A percentile compares a stretch with the other conserved stretches of the same genome.
Conservation (phyloP, 768 basidiomycete species). For the Mycena maculata region DNA sequence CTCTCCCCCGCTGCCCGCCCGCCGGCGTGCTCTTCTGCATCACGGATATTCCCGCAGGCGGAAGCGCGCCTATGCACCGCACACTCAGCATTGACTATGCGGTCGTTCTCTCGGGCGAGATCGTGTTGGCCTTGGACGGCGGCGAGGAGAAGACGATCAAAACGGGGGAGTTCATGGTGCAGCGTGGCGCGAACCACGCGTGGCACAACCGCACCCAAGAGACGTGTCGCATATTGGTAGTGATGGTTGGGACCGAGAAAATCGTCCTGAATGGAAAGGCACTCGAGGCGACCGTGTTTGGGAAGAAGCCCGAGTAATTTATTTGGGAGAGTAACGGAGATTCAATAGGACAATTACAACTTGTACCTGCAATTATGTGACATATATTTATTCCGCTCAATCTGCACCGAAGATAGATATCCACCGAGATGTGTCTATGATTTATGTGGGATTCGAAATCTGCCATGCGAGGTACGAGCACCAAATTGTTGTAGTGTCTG, state of each 20-base stretch:
- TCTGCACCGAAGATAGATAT: too few species aligned
- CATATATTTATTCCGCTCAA: too few species aligned
- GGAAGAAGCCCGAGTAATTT: slow-evolving; percentile 14
- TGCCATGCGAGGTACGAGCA: too few species aligned
- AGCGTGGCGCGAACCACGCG: slow-evolving; percentile 21
- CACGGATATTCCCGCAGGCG: slow-evolving; percentile 19
- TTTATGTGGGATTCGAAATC: too few species aligned
- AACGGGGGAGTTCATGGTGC: slow-evolving; percentile 22
- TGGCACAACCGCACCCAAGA: slow-evolving; percentile 23
- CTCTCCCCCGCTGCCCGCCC: slow-evolving; percentile 26
- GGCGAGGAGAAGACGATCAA: slow-evolving; percentile 24
- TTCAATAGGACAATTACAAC: too few species aligned
- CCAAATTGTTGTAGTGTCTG: too few species aligned
- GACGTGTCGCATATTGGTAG: slow-evolving; percentile 16
- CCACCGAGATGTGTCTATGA: too few species aligned
- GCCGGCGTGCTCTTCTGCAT: slow-evolving; percentile 26
- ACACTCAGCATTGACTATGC: slow-evolving; percentile 15
- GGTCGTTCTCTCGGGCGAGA: slow-evolving; percentile 21
- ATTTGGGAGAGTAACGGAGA: too few species aligned
- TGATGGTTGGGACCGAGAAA: slow-evolving; percentile 20
- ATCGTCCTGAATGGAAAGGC: slow-evolving; percentile 22
- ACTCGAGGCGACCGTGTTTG: slow-evolving; percentile 13
- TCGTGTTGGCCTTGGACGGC: slow-evolving; percentile 14
- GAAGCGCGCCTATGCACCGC: slow-evolving; percentile 9
- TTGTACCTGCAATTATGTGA: too few species aligned